Base-by-base conservation (phyloP, 352 stramenopile genomes). In the Detonula confervacea region DNA sequence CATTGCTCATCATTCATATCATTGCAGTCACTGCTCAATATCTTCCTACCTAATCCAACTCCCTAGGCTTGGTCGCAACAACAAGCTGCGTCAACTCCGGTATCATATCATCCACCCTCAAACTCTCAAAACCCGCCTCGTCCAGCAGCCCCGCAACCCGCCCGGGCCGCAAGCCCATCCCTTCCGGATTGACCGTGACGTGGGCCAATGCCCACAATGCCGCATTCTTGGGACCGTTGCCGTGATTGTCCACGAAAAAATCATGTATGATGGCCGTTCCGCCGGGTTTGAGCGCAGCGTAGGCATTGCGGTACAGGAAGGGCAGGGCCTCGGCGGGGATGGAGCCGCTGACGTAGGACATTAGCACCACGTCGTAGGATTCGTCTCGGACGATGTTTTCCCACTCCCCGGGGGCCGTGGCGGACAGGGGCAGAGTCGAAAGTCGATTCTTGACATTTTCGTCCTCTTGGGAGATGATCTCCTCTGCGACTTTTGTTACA, bases 161-260 rank as follows among this genome's bases (percentile, higher is more conserved):
- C 9, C 49, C 47, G 4, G 69, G 69, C 20, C 30, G 42, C 27
- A 77, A 59, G n/a, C 69, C 69, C 69, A 71, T 71, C 16, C 69
- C 69, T 56, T 77, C 69, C 7, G 59, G 69, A 65, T 76, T 76
- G 3, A 65, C 67, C 14, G 69, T 63, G 4, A 71, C 59, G 42
- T 77, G 69, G 8, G 69, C 51, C 30, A 77, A 54, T 16, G 69
- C 69, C 69, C 69, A 77, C 35, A 77, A 52, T 7, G 69, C 69
- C 24, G 69, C 69, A 0, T 70, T 77, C 51, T 6, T 29, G 1
- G 69, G 69, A n/a, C 69, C 69, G 12, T 64, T 22, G 8, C 69
- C 69, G 29, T 63, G 25, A 25, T 69, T 70, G 30, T 56, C 27
- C 6, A 77, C 69, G 54, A 77, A 71, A 16, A 77, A 77, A 54